Evolutionary conservation across 441 rosid genomes (phyloP), one percentile per base, ranked within the genome.

Genomic region (Flueggea neowawraea): DNA sequence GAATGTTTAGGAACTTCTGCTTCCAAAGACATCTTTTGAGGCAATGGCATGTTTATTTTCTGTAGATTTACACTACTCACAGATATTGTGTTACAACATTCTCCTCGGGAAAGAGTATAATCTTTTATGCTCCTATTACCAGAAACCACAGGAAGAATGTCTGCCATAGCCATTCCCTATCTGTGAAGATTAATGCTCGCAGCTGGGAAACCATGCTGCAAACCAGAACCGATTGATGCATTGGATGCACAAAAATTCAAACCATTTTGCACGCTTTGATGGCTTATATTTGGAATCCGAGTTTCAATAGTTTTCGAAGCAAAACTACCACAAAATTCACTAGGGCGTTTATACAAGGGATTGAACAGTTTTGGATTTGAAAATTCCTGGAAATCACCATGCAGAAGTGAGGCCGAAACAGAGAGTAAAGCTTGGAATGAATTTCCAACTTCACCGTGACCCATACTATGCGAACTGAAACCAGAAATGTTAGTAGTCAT

Each of bases 361-460:
- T 13, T 67, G 15, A 16, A 41, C 43, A 57, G 64, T 66, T 79
- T 79, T 47, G 61, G 58, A 70, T 75, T 66, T 16, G 75, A 64
- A 16, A 60, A 58, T 49, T 75, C 80, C 60, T 73, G 77, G 54
- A 61, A 63, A 65, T 81, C 79, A 64, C 68, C 62, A 47, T 70
- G 77, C 54, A 72, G 59, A 31, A 73, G 32, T n/a, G 84, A 73
- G 17, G 77, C 57, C 3, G 79, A 69, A 52, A 78, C 81, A 36
- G 80, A 81, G 57, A 73, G 73, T 36, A 75, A 73, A 61, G 81
- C 78, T 52, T 75, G 66, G 66, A 77, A 79, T 33, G 81, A 81
- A 77, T 63, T 79, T 55, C 72, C 75, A n/a, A 55, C 4, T 28
- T 79, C 76, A 39, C 41, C 6, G 55, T 61, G 48, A 54, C 49